A percentile compares a stretch with the other conserved stretches of the same genome.
Evolutionary conservation across 179 eudicot genomes (phyloP).

Genomic region (Patellifolia procumbens): DNA sequence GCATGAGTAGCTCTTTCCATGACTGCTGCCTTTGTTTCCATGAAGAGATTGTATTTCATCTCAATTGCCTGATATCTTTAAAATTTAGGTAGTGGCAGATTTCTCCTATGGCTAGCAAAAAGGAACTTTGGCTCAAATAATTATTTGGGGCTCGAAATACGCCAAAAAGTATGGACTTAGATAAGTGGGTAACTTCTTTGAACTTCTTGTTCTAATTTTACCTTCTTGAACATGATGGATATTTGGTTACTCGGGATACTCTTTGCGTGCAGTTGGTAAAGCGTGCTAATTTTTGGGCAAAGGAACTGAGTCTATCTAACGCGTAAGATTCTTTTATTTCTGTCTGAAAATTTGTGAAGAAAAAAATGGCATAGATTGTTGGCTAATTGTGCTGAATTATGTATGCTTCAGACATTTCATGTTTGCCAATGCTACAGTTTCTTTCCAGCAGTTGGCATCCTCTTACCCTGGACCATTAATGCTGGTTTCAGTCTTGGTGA

Average conservation of each 20-base stretch:
- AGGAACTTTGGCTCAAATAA: slow-evolving; percentile 54
- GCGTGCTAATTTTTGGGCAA: slow-evolving; percentile 83
- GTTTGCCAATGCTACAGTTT: slow-evolving; percentile 77
- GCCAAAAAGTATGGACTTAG: slow-evolving; percentile 62
- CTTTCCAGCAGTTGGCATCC: slow-evolving; percentile 73
- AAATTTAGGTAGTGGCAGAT: slow-evolving; percentile 90
- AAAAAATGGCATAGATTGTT: background rate
- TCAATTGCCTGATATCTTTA: slow-evolving; percentile 9
- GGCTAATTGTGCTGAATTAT: slow-evolving; percentile 25
- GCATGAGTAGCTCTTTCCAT: background rate
- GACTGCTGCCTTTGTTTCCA: background rate
- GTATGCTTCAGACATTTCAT: slow-evolving; percentile 68
- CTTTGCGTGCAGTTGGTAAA: slow-evolving; percentile 65
- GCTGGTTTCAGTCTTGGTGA: slow-evolving; percentile 87
- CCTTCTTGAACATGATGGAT: slow-evolving; percentile 15
- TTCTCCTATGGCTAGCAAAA: slow-evolving; percentile 92
- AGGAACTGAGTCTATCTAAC: slow-evolving; percentile 64
- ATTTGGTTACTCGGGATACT: slow-evolving; percentile 2
- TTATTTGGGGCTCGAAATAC: slow-evolving; percentile 92
- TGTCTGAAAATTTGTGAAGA: background rate
- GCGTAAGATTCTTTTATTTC: slow-evolving; percentile 50
- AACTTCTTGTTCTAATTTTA: slow-evolving; percentile 14
- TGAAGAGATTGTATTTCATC: background rate
- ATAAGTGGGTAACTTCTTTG: slow-evolving; percentile 26
- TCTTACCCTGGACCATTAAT: slow-evolving; percentile 91